Evolutionary conservation across 306 rosid genomes (phyloP), one percentile per base, ranked within the genome.

Genomic region (Cucurbita argyrosperma): DNA sequence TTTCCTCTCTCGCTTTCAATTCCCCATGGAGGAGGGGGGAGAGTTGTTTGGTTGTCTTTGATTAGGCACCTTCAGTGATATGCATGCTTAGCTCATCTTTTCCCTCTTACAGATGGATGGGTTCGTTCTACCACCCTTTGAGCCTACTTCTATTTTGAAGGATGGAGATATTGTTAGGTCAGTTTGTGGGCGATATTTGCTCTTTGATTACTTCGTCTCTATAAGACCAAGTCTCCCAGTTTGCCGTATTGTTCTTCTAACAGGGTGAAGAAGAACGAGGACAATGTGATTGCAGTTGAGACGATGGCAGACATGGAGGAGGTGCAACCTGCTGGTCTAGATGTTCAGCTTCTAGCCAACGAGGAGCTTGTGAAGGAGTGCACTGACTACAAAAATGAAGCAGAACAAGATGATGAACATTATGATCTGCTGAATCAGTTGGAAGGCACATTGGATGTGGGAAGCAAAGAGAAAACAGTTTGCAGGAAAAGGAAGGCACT

Each of bases 51-150:
- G 23, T 56, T 74, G 11, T 53, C 56, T n/a, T 35, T 72, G 30
- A 14, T 52, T 58, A 39, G 47, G 56, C 70, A 45, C 35, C 57
- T 60, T 16, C 19, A 6, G 6, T 58, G 23, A 12, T 37, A 50
- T 50, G 54, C 54, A 58, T 26, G 51, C 16, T 60, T 15, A 56
- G 38, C 71, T 60, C 18, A 30, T 16, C 14, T 56, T 26, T 62
- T 21, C 46, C 39, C 80, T 82, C 43, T 77, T 65, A 81, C 87
- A 91, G 99, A 91, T 94, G 96, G 97, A 94, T 83, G 96, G 79
- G 40, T 94, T 94, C 79, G 96, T 84, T 74, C 84, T 94, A 26
- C 99, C 99, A 2, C 90, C 92, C 15, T 94, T 91, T 56, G 97
- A 91, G 75, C 90, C 97, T 4, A 85, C 90, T 43, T 72, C 83